These are phyloP conservation scores for Medakamo hakoo DNA, from an alignment of 139 green algal genomes.

Conservation along the genomic window DNA sequence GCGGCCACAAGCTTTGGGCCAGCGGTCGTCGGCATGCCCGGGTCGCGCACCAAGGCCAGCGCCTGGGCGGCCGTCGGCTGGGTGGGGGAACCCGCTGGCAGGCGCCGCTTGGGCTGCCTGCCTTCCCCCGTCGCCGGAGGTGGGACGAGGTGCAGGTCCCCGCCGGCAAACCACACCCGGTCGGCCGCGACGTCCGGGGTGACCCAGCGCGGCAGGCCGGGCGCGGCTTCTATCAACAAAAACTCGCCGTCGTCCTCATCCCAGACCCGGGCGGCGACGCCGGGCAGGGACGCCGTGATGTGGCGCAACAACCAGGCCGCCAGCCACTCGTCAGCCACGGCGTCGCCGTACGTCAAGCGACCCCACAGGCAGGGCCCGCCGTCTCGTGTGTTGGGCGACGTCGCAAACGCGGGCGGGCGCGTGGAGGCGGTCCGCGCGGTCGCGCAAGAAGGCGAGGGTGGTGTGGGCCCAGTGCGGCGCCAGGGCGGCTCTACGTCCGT, in stretches of 20 bases:
- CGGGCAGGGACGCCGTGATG: slow-evolving; percentile 23
- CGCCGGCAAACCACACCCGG: slow-evolving; percentile 21
- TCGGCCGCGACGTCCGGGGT: slow-evolving; percentile 45
- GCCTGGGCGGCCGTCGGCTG: not conserved
- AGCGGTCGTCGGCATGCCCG: not conserved
- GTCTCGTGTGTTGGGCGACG: no score
- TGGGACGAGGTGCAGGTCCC: not conserved
- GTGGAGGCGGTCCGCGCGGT: no score
- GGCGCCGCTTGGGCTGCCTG: no score
- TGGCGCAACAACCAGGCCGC: slow-evolving; percentile 51
- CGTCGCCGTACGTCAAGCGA: slow-evolving; percentile 48
- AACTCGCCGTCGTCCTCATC: slow-evolving; percentile 94
- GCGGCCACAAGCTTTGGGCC: not conserved
- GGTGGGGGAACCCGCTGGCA: not conserved
- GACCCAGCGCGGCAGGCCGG: slow-evolving; percentile 61
- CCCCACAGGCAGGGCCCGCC: slow-evolving; percentile 60
- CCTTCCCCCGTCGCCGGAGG: no score
- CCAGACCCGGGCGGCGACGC: slow-evolving; percentile 38
- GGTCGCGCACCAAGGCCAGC: not conserved
- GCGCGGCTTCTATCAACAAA: slow-evolving; percentile 87
- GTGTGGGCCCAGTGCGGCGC: no score
- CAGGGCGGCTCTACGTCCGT: no score
- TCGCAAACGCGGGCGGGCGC: no score
- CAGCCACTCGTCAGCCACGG: slow-evolving; percentile 83
- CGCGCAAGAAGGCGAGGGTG: no score